Base-by-base conservation (phyloP, 202 grass and related monocot genomes). In the Bolboschoenoplectus hybrid region DNA sequence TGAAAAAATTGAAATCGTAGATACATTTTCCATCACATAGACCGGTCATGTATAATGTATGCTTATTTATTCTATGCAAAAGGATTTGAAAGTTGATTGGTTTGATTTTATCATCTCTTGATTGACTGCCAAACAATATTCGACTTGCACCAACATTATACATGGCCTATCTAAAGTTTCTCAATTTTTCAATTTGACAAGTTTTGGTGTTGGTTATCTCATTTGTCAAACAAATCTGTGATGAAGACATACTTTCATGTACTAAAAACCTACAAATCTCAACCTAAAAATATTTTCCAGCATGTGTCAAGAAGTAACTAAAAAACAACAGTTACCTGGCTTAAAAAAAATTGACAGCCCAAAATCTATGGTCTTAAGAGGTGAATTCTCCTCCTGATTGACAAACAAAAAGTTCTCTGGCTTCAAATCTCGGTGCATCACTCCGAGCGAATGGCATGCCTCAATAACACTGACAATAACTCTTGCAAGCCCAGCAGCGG, bases 371-470 rank as follows among this genome's bases (percentile, higher is more conserved):
- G 97, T 61, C 80, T 92, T 98, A 40, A 98, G 92, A 78, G 90
- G 80, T 34, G 97, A 95, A 74, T 92, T 89, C 82, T 98, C 96
- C 44, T 91, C 86, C 81, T 90, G 90, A 71, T 91, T 92, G 26
- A 94, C 84, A 85, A 99, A 99, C 39, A 99, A 69, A 86, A 99
- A 99, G 84, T 99, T 99, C 81, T 99, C 97, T 1, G 97, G 97
- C 70, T 99, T 99, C 61, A 99, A 90, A 94, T 99, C 97, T 66
- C 97, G 88, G 52, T 99, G 97, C 97, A 99, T 99, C 32, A 99
- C 97, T 11, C 97, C 92, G n/a, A 99, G 89, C 5, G 97, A 99
- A 88, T 99, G 97, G 76, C 97, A 99, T 12, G 92, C 92, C 87
- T 99, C 97, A 9, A 99, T 73, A 47, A 99, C 92, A 56, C 97